Evolutionary conservation across 768 basidiomycete species (phyloP).

Genomic region (Suillus clintonianus): DNA sequence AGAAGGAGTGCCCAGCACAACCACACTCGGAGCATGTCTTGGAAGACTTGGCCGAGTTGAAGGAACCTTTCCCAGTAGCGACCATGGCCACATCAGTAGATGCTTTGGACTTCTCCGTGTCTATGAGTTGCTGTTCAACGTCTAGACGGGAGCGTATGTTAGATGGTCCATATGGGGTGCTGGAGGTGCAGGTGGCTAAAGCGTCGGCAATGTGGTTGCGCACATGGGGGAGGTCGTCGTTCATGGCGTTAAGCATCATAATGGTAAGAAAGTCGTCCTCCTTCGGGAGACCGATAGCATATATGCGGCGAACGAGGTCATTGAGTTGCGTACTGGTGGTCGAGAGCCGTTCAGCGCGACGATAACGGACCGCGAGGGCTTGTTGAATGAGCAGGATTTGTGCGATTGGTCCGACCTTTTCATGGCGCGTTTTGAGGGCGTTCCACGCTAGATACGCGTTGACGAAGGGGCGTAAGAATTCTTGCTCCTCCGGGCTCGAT

Average conservation of each 20-base stretch:
- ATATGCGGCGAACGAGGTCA: slow-evolving; percentile 15
- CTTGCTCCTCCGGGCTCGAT: background rate
- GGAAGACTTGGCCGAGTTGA: too few relatives aligned
- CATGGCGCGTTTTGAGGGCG: slow-evolving; percentile 15
- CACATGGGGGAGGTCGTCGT: slow-evolving; percentile 8
- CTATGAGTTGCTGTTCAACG: background rate
- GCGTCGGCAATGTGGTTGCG: slow-evolving; percentile 10
- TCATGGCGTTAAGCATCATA: slow-evolving; percentile 16
- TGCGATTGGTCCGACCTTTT: slow-evolving; percentile 15
- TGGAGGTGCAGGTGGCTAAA: background rate
- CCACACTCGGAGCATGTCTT: background rate
- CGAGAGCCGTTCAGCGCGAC: slow-evolving; percentile 2
- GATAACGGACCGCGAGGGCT: slow-evolving; percentile 10
- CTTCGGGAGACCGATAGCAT: slow-evolving; percentile 17
- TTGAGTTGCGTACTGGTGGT: slow-evolving; percentile 1
- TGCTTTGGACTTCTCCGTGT: background rate
- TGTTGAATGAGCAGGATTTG: slow-evolving; percentile 23
- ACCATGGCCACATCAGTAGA: background rate
- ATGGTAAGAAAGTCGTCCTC: slow-evolving; percentile 14
- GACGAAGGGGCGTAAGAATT: background rate
- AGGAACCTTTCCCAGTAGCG: background rate
- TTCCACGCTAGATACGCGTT: slow-evolving; percentile 8
- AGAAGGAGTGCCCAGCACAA: too few relatives aligned
- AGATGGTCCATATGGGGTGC: background rate
- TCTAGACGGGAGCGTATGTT: background rate